Base-by-base conservation (phyloP, 345 rosid genomes). In the Arabidopsis arenosa region DNA sequence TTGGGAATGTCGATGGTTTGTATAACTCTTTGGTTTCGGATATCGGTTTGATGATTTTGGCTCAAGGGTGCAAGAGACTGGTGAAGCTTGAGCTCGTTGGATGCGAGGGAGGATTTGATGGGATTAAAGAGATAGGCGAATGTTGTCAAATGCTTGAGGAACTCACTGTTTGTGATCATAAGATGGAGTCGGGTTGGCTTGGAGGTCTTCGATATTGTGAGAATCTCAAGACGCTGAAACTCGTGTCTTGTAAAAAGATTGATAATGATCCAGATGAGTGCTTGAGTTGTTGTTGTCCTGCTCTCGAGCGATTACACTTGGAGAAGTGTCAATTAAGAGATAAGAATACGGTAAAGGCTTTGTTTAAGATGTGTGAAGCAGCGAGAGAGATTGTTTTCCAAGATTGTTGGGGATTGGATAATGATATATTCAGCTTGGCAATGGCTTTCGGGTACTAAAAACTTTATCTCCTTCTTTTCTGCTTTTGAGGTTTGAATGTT, bases 121-220 rank as follows among this genome's bases (percentile, higher is more conserved):
- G 98, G 85, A 84, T 93, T 48, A 96, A 91, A 62, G 99, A 97
- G 5, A 86, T 96, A 3, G 99, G 97, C 5, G 89, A 88, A 74
- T 93, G 98, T 59, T 96, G 99, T 70, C 93, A 87, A 70, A 91
- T 96, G 99, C 90, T 93, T 2, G 99, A 93, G 83, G 98, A 96
- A 55, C 80, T 96, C 77, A 83, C 88, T 15, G 65, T 96, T 63
- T 80, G 73, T 72, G 91, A 93, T 88, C 98, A 96, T 72, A 80
- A 87, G 80, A 91, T 96, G 99, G 98, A 89, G 57, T 85, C 82
- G 33, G 98, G 99, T 1, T 96, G 99, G 99, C 52, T 93, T 83
- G 89, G 85, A 37, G 99, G 86, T 13, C 87, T 96, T 53, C 74
- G 86, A 1, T 96, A 87, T 54, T 93, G 96, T 33, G 93, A 83